Conservation (phyloP, 2,329 filamentous ascomycete genomes). For the Botrytis fragariae region DNA sequence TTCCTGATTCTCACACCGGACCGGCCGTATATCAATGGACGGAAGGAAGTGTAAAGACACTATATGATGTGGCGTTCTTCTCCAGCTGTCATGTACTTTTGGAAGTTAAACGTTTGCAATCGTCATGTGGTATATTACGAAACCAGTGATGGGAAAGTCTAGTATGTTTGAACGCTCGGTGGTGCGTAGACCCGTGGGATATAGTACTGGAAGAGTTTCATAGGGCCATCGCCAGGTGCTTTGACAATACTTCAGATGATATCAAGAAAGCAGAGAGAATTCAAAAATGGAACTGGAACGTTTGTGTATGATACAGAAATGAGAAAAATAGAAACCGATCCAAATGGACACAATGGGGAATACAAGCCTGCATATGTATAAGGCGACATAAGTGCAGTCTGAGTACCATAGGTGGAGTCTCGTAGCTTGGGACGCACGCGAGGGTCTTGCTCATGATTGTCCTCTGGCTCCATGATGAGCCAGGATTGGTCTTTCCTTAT, state of each 20-base stretch:
- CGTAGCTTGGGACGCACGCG: slow-evolving; percentile 5
- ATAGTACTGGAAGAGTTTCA: slow-evolving; percentile 24
- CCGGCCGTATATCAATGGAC: background rate
- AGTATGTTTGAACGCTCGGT: slow-evolving; percentile 23
- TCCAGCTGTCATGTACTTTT: background rate
- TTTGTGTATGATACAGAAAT: background rate
- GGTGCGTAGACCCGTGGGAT: slow-evolving; percentile 24
- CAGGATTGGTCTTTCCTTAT: slow-evolving; percentile 6
- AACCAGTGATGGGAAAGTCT: background rate
- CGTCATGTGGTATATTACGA: slow-evolving; percentile 5
- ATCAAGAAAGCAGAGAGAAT: slow-evolving; percentile 15
- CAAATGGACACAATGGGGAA: background rate
- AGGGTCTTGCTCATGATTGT: background rate
- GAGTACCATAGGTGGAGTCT: background rate
- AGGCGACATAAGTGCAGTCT: slow-evolving; percentile 7
- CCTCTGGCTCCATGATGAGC: slow-evolving; percentile 1
- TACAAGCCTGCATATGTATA: slow-evolving; percentile 19
- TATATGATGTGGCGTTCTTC: slow-evolving; percentile 4
- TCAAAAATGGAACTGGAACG: slow-evolving; percentile 13
- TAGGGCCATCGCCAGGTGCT: slow-evolving; percentile 25
- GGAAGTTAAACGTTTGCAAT: slow-evolving; percentile 10
- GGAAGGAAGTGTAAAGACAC: slow-evolving; percentile 1
- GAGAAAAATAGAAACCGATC: background rate
- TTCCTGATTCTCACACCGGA: background rate
- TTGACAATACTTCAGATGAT: slow-evolving; percentile 17